Conservation (phyloP, 768 basidiomycete species). For the Lentinula aciculospora region DNA sequence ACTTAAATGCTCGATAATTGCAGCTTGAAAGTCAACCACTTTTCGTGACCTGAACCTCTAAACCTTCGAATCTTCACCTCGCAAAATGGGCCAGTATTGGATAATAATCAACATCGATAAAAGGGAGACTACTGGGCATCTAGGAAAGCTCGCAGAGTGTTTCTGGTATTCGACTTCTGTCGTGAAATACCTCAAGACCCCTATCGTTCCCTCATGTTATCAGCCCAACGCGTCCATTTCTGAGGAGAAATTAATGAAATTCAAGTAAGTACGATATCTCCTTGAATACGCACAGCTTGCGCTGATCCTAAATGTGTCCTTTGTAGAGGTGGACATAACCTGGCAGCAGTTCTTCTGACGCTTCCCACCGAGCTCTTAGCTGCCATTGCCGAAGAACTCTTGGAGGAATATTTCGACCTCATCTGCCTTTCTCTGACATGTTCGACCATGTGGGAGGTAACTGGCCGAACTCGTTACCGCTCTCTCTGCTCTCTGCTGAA, state of each 20-base stretch:
- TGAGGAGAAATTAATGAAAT: neutral
- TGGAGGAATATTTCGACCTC: neutral
- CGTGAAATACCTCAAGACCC: neutral
- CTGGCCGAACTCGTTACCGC: neutral
- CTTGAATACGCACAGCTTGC: neutral
- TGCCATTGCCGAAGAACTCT: neutral
- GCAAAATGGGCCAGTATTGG: neutral
- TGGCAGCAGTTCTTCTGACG: neutral
- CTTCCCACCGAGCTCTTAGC: neutral
- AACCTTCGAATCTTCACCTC: neutral
- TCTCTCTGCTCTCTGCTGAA: neutral
- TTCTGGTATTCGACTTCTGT: neutral
- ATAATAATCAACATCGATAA: neutral
- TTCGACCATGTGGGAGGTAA: neutral
- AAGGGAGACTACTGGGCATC: neutral
- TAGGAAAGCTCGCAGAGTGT: neutral
- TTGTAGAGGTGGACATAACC: neutral
- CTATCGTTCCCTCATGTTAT: neutral
- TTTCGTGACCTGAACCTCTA: no score
- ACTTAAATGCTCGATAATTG: no score
- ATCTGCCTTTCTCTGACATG: neutral
- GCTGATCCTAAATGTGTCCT: no score
- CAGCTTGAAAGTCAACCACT: no score
- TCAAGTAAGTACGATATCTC: neutral
- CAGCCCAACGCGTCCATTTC: no score